Evolutionary conservation across 1,139 yeast species (phyloP), one percentile per base, ranked within the genome.

Genomic region (Kurtzmaniella quercitrusa): DNA sequence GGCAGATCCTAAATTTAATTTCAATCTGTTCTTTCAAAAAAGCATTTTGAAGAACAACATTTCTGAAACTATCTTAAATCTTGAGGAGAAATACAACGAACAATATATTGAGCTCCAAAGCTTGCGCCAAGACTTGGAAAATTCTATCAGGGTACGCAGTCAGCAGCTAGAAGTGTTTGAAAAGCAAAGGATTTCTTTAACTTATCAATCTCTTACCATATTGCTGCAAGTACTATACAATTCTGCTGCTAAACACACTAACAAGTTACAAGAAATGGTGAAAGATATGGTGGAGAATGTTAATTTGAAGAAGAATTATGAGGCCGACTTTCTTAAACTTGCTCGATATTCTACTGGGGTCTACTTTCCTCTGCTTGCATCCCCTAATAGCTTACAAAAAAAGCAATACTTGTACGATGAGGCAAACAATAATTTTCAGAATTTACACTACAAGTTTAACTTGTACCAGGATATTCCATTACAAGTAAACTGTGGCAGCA

Each of bases 401-500:
- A 57, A 56, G 21, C 62, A 57, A 33, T 52, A 51, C 38, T 53
- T 58, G 42, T 54, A 65, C 3, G 56, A 57, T 33, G 71, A 61
- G 42, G 54, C 65, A 6, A 65, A 63, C 45, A 61, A 60, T 38
- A 59, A 61, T 42, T 69, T 62, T 45, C 78, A 73, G 45, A 70
- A 67, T 50, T 55, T 73, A 46, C 66, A 60, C 43, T 55, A 58
- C 28, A 65, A 63, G 42, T 73, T 71, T 50, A 70, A 73, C 46
- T 50, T 72, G 19, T 72, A 54, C 51, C 68, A 67, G 43, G 78
- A 73, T 47, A 57, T 72, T 36, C 71, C 74, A 14, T 57, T 72
- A 20, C 78, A 72, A 40, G 18, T 57, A 48, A 4, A 51, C 49
- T 9, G 41, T 35, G 26, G 12, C 42, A 43, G 46, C 7, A 48